Conservation (phyloP, 2,329 filamentous ascomycete species). For the Lojkania enalia region DNA sequence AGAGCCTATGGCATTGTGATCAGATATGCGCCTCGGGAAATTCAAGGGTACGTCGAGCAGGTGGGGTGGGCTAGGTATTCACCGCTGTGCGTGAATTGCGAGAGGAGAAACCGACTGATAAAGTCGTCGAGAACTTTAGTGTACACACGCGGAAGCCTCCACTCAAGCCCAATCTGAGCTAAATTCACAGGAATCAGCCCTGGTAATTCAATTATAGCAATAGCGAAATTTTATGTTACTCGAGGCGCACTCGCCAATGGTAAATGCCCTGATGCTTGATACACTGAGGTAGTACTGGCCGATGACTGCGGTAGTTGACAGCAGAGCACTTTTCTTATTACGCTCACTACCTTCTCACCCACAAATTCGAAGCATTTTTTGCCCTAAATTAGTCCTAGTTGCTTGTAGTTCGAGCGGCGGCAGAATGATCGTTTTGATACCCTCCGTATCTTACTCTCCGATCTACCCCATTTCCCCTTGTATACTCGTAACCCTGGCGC, state of each 20-base stretch:
- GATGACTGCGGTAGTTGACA: too few relatives aligned
- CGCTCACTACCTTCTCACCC: too few relatives aligned
- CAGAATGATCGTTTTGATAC: background rate
- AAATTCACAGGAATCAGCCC: background rate
- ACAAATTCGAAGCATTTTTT: too few relatives aligned
- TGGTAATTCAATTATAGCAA: too few relatives aligned
- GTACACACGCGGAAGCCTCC: background rate
- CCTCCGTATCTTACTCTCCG: background rate
- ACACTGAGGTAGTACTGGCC: too few relatives aligned
- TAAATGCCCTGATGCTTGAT: too few relatives aligned
- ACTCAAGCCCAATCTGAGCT: background rate
- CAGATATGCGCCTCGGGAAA: background rate
- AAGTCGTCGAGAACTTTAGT: conserved; percentile 1
- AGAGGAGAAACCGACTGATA: background rate
- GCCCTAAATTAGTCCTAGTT: too few relatives aligned
- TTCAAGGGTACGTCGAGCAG: background rate
- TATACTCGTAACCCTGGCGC: background rate
- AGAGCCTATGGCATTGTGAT: background rate
- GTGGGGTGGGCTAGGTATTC: background rate
- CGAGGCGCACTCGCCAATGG: too few relatives aligned
- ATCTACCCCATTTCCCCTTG: too few relatives aligned
- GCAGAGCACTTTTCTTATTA: too few relatives aligned
- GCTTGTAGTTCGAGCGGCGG: background rate
- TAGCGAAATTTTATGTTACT: too few relatives aligned
- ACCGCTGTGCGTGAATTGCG: conserved; percentile 2